Percentiles rank a stretch among this genome's conserved stretches.
phyloP scores from a whole-genome alignment of 2,329 filamentous ascomycete genomes.

The Cladophialophora carrionii region DNA sequence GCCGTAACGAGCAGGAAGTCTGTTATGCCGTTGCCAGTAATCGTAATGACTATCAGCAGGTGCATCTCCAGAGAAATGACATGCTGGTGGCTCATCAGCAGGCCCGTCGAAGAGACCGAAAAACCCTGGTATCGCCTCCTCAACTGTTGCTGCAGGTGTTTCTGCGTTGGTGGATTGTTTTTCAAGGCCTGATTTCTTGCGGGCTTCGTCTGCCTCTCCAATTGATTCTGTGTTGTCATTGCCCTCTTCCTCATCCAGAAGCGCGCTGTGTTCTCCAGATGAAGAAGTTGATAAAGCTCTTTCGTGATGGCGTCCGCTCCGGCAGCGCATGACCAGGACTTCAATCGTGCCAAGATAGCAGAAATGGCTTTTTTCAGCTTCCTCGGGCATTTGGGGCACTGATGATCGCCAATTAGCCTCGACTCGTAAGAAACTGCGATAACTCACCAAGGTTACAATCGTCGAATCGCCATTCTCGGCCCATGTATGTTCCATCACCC shows the following conservation, averaged over 20 bases:
- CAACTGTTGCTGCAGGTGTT: not conserved
- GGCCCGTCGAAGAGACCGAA: constrained; percentile 32
- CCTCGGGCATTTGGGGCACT: constrained; percentile 31
- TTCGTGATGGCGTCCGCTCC: constrained; percentile 18
- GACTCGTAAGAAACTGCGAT: not conserved
- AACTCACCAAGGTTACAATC: constrained; percentile 53
- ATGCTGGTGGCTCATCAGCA: constrained; percentile 20
- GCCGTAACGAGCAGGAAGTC: constrained; percentile 17
- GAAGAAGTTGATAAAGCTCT: constrained; percentile 23
- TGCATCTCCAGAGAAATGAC: constrained; percentile 13
- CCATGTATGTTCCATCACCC: constrained; percentile 54
- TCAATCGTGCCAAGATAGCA: constrained; percentile 41
- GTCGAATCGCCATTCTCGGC: constrained; percentile 58
- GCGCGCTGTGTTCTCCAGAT: constrained; percentile 35
- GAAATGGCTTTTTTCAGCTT: constrained; percentile 36
- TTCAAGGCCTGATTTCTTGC: not conserved
- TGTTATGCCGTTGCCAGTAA: constrained; percentile 10
- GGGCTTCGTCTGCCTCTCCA: not conserved
- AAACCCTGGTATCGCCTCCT: constrained; percentile 18
- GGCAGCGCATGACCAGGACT: constrained; percentile 42
- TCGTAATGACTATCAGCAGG: constrained; percentile 18
- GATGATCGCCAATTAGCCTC: constrained; percentile 12
- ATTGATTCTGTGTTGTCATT: constrained; percentile 29
- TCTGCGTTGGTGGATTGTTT: not conserved
- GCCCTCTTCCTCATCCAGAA: constrained; percentile 23